These are phyloP conservation scores for Kwoniella sp. DNA, from an alignment of 768 basidiomycete genomes.

Conservation along the genomic window DNA sequence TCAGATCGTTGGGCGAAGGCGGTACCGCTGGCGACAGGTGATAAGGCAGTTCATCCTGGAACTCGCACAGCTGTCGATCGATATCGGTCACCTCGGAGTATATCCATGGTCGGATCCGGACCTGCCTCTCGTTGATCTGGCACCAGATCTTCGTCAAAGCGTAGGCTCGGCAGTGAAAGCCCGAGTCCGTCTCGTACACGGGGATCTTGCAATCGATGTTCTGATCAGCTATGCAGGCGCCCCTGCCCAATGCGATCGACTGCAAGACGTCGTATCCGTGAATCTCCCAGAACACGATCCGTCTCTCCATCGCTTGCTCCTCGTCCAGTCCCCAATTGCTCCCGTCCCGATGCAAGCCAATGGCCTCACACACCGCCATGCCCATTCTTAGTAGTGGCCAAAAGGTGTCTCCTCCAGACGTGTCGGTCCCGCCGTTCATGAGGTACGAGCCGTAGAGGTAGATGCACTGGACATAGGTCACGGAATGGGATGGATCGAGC, in stretches of 20 bases:
- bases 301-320: constrained; percentile 13
- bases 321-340: constrained; percentile 20
- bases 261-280: constrained; percentile 30
- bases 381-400: constrained; percentile 31
- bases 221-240: constrained; percentile 24
- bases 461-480: constrained; percentile 27
- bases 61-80: constrained; percentile 18
- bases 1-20: constrained; percentile 21
- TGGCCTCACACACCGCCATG: constrained; percentile 29
- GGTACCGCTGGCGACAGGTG: constrained; percentile 23
- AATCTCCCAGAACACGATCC: constrained; percentile 36
- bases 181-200: constrained; percentile 10
- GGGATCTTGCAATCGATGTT: constrained; percentile 28
- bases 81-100: constrained; percentile 25
- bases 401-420: constrained; percentile 16
- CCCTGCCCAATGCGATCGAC: constrained; percentile 23
- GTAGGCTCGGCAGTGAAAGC: constrained; percentile 23
- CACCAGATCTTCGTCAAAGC: constrained; percentile 28
- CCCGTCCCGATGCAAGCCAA: constrained; percentile 32
- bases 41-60: constrained; percentile 20
- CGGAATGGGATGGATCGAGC: constrained; percentile 25
- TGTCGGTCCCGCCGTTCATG: constrained; percentile 30
- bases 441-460: constrained; percentile 26
- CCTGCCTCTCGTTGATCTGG: constrained; percentile 29
- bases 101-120: constrained; percentile 20